A percentile compares a stretch with the other conserved stretches of the same genome.
These are phyloP conservation scores for Thielaviopsis populi DNA, from an alignment of 2,329 filamentous ascomycete genomes.

Conservation along the genomic window DNA sequence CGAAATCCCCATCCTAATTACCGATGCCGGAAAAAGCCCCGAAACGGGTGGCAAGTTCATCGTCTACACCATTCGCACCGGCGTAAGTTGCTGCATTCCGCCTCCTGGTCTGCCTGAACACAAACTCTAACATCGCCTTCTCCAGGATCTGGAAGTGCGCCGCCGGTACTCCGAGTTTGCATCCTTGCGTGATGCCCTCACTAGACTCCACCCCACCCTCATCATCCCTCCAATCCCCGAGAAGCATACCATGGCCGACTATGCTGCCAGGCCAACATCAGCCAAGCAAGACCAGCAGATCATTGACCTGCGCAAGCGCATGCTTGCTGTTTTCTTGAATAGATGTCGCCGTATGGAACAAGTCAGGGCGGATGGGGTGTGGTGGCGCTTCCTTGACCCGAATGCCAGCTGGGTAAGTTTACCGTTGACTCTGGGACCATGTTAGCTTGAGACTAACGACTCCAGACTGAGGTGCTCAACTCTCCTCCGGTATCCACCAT, in stretches of 20 bases:
- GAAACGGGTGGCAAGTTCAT: constrained; percentile 90
- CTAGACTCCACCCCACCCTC: constrained; percentile 82
- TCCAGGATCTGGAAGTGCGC: constrained; percentile 82
- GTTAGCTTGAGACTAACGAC: constrained; percentile 18
- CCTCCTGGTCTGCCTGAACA: not conserved
- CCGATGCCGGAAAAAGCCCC: constrained; percentile 84
- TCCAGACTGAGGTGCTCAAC: constrained; percentile 80
- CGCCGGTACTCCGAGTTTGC: constrained; percentile 94
- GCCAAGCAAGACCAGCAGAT: constrained; percentile 96
- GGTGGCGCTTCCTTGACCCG: constrained; percentile 94
- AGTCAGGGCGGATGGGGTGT: constrained; percentile 82
- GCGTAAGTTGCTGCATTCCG: constrained; percentile 39
- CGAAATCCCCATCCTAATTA: constrained; percentile 77
- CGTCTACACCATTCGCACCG: constrained; percentile 91
- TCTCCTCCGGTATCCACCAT: constrained; percentile 82
- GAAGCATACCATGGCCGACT: constrained; percentile 98
- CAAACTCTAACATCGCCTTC: constrained; percentile 14
- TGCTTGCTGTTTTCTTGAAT: constrained; percentile 91
- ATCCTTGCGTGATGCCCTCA: constrained; percentile 74
- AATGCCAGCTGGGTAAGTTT: constrained; percentile 86
- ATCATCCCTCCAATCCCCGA: constrained; percentile 95
- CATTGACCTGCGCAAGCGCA: constrained; percentile 90
- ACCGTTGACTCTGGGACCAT: constrained; percentile 11
- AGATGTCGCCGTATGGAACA: constrained; percentile 86
- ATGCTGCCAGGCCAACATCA: constrained; percentile 92